Evolutionary conservation across 2,329 filamentous ascomycete genomes (phyloP), one percentile per base, ranked within the genome.

Genomic region (Cercospora janseana): DNA sequence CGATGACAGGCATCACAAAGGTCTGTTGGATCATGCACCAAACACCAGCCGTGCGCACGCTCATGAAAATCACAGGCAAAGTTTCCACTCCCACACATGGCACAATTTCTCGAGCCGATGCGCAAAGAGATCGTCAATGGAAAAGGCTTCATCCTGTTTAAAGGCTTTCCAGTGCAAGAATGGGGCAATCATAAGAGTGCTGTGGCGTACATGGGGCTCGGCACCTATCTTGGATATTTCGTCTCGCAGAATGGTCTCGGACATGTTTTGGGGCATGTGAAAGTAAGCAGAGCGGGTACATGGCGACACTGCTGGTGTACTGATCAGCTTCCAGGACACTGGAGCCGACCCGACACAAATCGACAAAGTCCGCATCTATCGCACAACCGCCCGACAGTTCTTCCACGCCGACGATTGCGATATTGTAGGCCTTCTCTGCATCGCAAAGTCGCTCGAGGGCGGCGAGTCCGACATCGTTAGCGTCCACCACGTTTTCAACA

Each of bases 141-240:
- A 57, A 93, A 93, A 64, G 90, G 90, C 12, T 95, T 95, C 72
- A 86, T 93, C 56, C 79, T 95, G 10, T 93, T 94, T 76, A 94
- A 93, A 68, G 83, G 86, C 44, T 85, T 95, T 67, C 89, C 88
- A 1, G 87, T 90, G 1, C 63, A 79, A 34, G 67, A 79, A 70
- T 95, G 90, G 90, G 82, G 85, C 0, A 80, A 82, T 45, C 79
- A 82, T 66, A 95, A 95, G 72, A 87, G 82, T 8, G 88, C 88
- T 6, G 83, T 89, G 8, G 88, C 86, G n/a, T 95, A 94, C 72
- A 91, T 95, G 85, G 90, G 90, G 3, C 77, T 95, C 0, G 74
- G 66, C 31, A 88, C 87, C 4, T 85, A 95, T 68, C 78, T 95
- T 7, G 89, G 90, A 51, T 93, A 94, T 74, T 92, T 93, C 57